phyloP scores from a whole-genome alignment of 495 filamentous ascomycete genomes.

The Annulohypoxylon maeteangense region DNA sequence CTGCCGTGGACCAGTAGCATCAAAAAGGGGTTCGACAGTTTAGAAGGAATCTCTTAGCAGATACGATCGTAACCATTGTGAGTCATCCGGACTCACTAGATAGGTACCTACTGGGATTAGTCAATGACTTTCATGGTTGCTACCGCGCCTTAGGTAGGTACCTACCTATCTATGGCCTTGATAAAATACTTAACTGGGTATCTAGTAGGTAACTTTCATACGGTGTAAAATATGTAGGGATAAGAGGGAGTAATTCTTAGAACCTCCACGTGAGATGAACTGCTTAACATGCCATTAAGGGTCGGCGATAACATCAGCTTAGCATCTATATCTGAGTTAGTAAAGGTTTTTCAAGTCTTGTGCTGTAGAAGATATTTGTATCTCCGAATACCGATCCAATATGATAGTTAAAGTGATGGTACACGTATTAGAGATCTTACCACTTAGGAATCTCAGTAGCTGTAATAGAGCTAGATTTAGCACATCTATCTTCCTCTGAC shows the following conservation, averaged over 20 bases:
- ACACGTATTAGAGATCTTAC: background rate
- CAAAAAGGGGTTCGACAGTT: background rate
- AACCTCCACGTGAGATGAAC: background rate
- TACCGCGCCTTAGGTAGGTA: background rate
- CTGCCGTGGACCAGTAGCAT: background rate
- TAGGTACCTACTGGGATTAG: too few relatives aligned
- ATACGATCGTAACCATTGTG: conserved; percentile 2
- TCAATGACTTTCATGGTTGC: background rate
- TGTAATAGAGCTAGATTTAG: background rate
- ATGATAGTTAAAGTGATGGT: background rate
- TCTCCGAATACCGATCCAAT: background rate
- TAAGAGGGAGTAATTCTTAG: background rate
- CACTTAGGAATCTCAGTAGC: background rate
- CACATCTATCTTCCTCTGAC: background rate
- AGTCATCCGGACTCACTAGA: background rate
- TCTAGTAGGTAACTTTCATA: background rate
- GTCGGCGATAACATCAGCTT: background rate
- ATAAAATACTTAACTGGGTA: background rate
- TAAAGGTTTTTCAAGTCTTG: background rate
- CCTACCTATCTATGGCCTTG: background rate
- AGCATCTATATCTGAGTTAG: background rate
- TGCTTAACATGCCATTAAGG: background rate
- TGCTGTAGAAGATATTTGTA: background rate
- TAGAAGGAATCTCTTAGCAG: background rate
- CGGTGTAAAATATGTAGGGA: background rate